phyloP scores from a whole-genome alignment of 139 green algal species.

The Chlorella sp. region DNA sequence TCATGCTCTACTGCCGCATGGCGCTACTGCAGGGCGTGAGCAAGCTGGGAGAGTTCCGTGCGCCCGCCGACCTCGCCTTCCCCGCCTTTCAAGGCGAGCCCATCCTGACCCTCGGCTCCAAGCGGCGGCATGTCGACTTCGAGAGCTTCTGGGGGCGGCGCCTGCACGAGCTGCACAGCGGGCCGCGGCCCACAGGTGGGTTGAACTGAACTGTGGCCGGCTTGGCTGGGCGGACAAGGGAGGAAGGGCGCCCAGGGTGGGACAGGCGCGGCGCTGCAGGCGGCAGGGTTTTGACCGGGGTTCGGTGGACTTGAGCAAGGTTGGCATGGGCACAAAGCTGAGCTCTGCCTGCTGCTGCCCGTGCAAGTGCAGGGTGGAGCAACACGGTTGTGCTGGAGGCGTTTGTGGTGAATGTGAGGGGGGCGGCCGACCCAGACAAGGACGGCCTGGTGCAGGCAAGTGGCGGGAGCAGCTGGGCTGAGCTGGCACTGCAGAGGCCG shows the following conservation, averaged over 20 bases:
- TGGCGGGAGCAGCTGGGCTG: too few relatives aligned
- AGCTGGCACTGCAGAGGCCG: too few relatives aligned
- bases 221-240: too few relatives aligned
- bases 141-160: conserved; percentile 30
- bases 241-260: too few relatives aligned
- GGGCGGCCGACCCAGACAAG: conserved; percentile 56
- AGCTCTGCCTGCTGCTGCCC: neutral
- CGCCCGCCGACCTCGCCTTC: conserved; percentile 17
- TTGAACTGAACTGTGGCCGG: too few relatives aligned
- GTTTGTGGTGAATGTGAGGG: conserved; percentile 63
- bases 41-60: conserved; percentile 26
- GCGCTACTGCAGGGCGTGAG: neutral
- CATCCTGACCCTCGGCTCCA: conserved; percentile 49
- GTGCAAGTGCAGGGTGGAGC: neutral
- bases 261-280: too few relatives aligned
- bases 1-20: neutral
- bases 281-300: too few relatives aligned
- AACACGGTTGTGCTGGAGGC: conserved; percentile 34
- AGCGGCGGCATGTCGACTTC: conserved; percentile 38
- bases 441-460: conserved; percentile 51
- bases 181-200: neutral
- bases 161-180: neutral
- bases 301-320: too few relatives aligned
- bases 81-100: conserved; percentile 11
- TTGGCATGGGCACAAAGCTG: too few relatives aligned